Percentiles rank a stretch among this genome's conserved stretches.
Evolutionary conservation across 495 filamentous ascomycete species (phyloP).

Genomic region (Penicillium riverlandense): DNA sequence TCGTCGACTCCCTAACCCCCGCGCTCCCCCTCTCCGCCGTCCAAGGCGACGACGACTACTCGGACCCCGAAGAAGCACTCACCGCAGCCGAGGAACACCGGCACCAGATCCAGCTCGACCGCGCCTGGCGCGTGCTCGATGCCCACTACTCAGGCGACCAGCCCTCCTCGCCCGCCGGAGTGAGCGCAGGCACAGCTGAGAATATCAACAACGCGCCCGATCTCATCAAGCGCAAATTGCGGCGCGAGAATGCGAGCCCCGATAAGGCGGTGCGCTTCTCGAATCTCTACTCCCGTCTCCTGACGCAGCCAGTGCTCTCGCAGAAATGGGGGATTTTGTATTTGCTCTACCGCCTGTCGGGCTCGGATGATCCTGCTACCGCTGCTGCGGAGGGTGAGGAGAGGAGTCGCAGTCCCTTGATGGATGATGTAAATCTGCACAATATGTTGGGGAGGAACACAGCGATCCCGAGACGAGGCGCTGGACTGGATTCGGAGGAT

Average conservation of each 20-base stretch:
- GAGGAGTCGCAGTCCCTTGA: slow-evolving; percentile 30
- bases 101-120: slow-evolving; percentile 33
- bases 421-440: slow-evolving; percentile 31
- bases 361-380: slow-evolving; percentile 34
- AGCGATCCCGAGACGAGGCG: slow-evolving; percentile 14
- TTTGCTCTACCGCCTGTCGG: slow-evolving; percentile 74
- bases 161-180: slow-evolving; percentile 20
- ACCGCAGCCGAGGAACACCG: slow-evolving; percentile 37
- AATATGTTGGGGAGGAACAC: slow-evolving; percentile 26
- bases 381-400: slow-evolving; percentile 17
- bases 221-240: slow-evolving; percentile 79
- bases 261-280: slow-evolving; percentile 84
- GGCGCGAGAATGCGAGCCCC: slow-evolving; percentile 65
- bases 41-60: slow-evolving; percentile 27
- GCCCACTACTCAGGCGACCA: slow-evolving; percentile 20
- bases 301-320: slow-evolving; percentile 82
- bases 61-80: slow-evolving; percentile 37
- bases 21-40: slow-evolving; percentile 25
- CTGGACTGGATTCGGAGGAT: slow-evolving; percentile 25
- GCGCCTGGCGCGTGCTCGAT: slow-evolving; percentile 38
- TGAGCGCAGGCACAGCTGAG: slow-evolving; percentile 13
- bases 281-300: slow-evolving; percentile 77
- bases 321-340: slow-evolving; percentile 97
- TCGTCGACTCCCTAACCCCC: slow-evolving; percentile 45
- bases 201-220: slow-evolving; percentile 86